phyloP scores from a whole-genome alignment of 2,329 filamentous ascomycete species.

The Aspergillus novoparasiticus region DNA sequence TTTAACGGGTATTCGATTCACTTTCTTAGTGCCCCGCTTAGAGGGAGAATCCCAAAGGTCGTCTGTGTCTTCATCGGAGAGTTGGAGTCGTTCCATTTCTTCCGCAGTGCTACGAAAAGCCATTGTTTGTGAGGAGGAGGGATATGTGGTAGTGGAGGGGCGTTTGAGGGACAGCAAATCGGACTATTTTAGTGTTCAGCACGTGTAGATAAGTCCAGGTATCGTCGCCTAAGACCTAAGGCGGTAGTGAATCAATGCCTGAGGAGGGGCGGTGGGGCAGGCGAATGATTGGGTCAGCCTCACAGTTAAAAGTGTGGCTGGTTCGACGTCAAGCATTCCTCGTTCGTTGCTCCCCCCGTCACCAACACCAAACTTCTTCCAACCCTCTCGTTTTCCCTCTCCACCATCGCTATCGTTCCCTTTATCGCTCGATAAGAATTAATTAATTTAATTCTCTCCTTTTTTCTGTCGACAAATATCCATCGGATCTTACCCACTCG shows the following conservation, averaged over 20 bases:
- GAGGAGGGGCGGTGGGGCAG: neutral
- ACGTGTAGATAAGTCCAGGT: neutral
- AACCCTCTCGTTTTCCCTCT: neutral
- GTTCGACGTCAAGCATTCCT: conserved; percentile 5
- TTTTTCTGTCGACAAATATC: neutral
- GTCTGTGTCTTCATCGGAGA: conserved; percentile 59
- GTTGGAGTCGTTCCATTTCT: conserved; percentile 54
- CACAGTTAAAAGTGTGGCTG: neutral
- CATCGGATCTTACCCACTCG: neutral
- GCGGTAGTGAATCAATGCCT: neutral
- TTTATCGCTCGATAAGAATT: conserved; percentile 5
- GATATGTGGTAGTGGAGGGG: neutral
- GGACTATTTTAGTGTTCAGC: neutral
- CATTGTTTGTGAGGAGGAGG: conserved; percentile 24
- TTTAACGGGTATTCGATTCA: conserved; percentile 35
- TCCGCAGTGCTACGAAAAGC: conserved; percentile 43
- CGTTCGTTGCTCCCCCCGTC: neutral
- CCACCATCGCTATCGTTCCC: neutral
- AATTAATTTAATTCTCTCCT: neutral
- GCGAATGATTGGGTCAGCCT: conserved; percentile 1
- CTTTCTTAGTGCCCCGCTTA: conserved; percentile 39
- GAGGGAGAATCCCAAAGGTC: conserved; percentile 62
- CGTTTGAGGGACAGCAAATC: neutral
- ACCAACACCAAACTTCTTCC: conserved; percentile 2
- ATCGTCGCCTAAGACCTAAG: neutral